A percentile compares a stretch with the other conserved stretches of the same genome.
These are phyloP conservation scores for Eimeria praecox DNA, from an alignment of 169 alveolate genomes.

Conservation along the genomic window DNA sequence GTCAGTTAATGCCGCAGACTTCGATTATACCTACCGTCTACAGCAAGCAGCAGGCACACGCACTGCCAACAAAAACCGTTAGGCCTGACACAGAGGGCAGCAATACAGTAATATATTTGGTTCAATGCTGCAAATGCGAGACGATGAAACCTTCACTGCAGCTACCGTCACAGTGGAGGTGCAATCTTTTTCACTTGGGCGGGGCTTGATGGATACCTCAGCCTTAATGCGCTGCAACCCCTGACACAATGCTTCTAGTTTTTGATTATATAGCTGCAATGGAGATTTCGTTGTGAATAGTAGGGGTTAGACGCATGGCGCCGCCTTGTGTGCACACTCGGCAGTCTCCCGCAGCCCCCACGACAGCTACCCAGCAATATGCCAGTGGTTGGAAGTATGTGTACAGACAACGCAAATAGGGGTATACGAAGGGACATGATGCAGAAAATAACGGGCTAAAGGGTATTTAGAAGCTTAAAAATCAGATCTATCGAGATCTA, in stretches of 20 bases:
- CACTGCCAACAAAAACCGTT: not conserved
- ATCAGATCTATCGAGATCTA: not conserved
- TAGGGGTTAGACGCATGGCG: not conserved
- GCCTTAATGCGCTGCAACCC: not conserved
- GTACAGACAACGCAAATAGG: not conserved
- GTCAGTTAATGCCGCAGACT: not conserved
- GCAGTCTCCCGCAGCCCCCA: constrained; percentile 5
- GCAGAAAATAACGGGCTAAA: not conserved
- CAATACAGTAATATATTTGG: not conserved
- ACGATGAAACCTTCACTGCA: not conserved
- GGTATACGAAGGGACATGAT: not conserved
- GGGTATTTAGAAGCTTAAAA: not conserved
- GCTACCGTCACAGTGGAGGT: not conserved
- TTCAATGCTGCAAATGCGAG: not conserved
- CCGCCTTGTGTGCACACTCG: not conserved
- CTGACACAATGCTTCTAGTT: not conserved
- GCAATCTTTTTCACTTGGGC: not conserved
- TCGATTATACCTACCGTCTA: not conserved
- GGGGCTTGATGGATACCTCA: not conserved
- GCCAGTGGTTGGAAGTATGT: not conserved
- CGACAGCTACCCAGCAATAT: not conserved
- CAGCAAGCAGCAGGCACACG: not conserved
- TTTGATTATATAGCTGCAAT: not conserved
- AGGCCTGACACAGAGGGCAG: not conserved
- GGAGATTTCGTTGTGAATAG: not conserved